Percentiles rank a stretch among this genome's conserved stretches.
Conservation (phyloP, 495 filamentous ascomycete species). For the Bryoglossum gracile region DNA sequence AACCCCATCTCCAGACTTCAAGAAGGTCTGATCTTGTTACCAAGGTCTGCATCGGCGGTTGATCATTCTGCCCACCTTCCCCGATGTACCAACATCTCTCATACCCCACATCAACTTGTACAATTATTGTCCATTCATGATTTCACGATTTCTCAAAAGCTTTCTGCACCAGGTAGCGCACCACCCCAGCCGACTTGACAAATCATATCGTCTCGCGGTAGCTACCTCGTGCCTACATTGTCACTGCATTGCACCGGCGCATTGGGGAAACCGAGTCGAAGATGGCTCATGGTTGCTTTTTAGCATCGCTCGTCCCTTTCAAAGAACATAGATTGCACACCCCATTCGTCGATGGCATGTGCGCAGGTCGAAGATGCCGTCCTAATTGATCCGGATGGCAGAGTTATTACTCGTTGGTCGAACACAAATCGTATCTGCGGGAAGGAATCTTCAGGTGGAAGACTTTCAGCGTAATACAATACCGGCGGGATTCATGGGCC, state of each 20-base stretch:
- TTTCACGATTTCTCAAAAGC: constrained; percentile 37
- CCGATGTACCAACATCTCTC: constrained; percentile 34
- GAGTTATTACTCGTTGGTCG: constrained; percentile 13
- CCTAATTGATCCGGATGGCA: constrained; percentile 30
- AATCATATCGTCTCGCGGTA: constrained; percentile 16
- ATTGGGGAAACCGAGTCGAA: constrained; percentile 27
- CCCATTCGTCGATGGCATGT: constrained; percentile 34
- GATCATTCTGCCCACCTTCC: constrained; percentile 20
- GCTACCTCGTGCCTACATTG: constrained; percentile 16
- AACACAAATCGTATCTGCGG: constrained; percentile 3
- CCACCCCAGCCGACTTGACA: constrained; percentile 21
- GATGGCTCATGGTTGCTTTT: constrained; percentile 24
- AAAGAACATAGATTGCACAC: constrained; percentile 29
- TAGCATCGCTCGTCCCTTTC: constrained; percentile 24
- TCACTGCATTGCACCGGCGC: constrained; percentile 53
- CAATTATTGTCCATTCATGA: constrained; percentile 47
- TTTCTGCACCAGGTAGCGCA: constrained; percentile 16
- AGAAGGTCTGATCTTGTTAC: constrained; percentile 29
- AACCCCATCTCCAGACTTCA: constrained; percentile 48
- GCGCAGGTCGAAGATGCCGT: constrained; percentile 58
- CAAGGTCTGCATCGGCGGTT: constrained; percentile 36
- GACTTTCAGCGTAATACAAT: neutral
- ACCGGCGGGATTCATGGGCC: neutral
- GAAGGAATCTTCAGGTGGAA: constrained; percentile 5
- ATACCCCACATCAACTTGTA: constrained; percentile 47